Conservation (phyloP, 768 basidiomycete genomes). For the Kockovaella imperatae region DNA sequence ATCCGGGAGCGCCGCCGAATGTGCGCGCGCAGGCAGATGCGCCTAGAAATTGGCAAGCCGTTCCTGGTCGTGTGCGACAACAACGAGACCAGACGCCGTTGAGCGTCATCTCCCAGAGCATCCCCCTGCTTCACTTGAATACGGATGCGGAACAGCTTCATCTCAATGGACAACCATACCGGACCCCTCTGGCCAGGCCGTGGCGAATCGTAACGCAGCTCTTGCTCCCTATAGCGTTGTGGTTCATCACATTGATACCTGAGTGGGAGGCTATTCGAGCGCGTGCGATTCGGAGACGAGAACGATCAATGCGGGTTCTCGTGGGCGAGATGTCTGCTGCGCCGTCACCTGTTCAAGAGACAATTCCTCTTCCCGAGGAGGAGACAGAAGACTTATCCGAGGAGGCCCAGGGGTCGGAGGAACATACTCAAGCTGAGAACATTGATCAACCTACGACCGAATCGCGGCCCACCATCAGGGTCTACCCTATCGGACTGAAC, state of each 20-base stretch:
- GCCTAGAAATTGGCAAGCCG: neutral
- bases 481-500: slow-evolving; percentile 20
- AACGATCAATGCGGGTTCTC: slow-evolving; percentile 25
- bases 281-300: slow-evolving; percentile 23
- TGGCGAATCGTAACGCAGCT: slow-evolving; percentile 21
- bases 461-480: no score
- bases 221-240: slow-evolving; percentile 26
- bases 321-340: slow-evolving; percentile 12
- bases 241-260: slow-evolving; percentile 36
- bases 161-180: slow-evolving; percentile 2
- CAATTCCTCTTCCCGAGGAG: no score
- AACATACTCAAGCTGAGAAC: no score
- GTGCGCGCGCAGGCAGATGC: neutral
- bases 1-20: neutral
- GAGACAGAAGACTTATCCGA: neutral
- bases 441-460: neutral
- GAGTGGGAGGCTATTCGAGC: slow-evolving; percentile 28
- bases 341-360: no score
- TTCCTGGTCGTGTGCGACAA: neutral
- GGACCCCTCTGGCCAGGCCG: slow-evolving; percentile 3
- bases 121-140: slow-evolving; percentile 25
- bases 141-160: slow-evolving; percentile 21
- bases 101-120: neutral
- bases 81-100: neutral
- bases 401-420: neutral